Conservation (phyloP, 352 stramenopile species). For the Pythium angustatum region DNA sequence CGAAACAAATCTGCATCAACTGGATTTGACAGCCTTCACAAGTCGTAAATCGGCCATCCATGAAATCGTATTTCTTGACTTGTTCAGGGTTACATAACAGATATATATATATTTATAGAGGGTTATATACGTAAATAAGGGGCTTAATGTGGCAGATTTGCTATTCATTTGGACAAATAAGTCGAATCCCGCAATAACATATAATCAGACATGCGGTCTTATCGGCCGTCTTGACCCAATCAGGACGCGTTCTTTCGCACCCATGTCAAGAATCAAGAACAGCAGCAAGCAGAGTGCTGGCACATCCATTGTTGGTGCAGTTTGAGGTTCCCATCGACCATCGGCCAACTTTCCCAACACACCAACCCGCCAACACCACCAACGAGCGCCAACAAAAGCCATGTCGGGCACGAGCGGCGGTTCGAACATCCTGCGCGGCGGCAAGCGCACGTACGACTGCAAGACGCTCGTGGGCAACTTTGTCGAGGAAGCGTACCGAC, state of each 20-base stretch:
- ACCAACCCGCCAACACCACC: too few relatives aligned
- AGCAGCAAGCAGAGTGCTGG: too few relatives aligned
- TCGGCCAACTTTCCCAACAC: not conserved
- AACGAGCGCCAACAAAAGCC: not conserved
- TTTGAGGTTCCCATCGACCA: too few relatives aligned
- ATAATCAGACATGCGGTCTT: constrained; percentile 17
- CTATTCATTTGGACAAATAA: not conserved
- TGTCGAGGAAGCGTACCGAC: constrained; percentile 75
- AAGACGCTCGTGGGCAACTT: constrained; percentile 83
- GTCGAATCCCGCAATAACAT: not conserved
- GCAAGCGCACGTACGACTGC: constrained; percentile 77
- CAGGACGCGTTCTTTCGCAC: constrained; percentile 20
- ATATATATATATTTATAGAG: too few relatives aligned
- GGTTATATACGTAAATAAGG: not conserved
- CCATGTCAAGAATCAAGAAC: too few relatives aligned
- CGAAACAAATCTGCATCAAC: too few relatives aligned
- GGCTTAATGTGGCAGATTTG: not conserved
- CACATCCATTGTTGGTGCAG: too few relatives aligned
- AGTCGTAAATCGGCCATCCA: too few relatives aligned
- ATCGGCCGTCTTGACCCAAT: constrained; percentile 17
- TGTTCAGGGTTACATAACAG: too few relatives aligned
- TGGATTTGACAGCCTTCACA: too few relatives aligned
- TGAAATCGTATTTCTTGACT: too few relatives aligned
- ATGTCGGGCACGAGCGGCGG: constrained; percentile 44
- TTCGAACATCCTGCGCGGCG: constrained; percentile 80